A percentile compares a stretch with the other conserved stretches of the same genome.
Conservation (phyloP, 1,284 basidiomycete genomes). For the Apiotrichum siamense region DNA sequence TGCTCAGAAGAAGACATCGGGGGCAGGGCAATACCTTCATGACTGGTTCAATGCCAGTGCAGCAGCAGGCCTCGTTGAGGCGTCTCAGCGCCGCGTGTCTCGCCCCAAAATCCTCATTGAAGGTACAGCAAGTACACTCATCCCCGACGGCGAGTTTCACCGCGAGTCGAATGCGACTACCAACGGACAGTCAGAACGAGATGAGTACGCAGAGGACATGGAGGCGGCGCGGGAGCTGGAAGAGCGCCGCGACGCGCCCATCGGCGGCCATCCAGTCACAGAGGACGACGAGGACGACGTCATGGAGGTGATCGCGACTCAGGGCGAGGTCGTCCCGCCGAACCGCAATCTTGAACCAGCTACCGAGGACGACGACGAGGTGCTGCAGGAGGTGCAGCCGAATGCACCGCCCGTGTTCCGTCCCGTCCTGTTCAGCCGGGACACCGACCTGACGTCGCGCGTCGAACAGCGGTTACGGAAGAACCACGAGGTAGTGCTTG, state of each 20-base stretch:
- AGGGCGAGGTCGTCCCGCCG: slow-evolving; percentile 31
- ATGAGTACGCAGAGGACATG: slow-evolving; percentile 40
- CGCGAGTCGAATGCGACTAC: slow-evolving; percentile 16
- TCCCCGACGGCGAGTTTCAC: slow-evolving; percentile 23
- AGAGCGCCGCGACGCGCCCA: slow-evolving; percentile 9
- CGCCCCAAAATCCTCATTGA: slow-evolving; percentile 45
- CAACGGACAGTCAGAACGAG: slow-evolving; percentile 13
- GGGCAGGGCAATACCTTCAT: slow-evolving; percentile 38
- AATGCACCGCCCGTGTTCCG: slow-evolving; percentile 35
- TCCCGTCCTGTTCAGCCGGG: slow-evolving; percentile 27
- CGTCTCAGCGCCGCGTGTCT: slow-evolving; percentile 40
- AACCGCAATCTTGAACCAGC: slow-evolving; percentile 17
- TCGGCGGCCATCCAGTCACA: slow-evolving; percentile 7
- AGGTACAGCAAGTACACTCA: slow-evolving; percentile 64
- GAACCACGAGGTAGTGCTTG: slow-evolving; percentile 77
- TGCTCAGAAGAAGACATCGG: slow-evolving; percentile 36
- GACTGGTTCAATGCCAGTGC: slow-evolving; percentile 55
- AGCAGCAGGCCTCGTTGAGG: slow-evolving; percentile 72
- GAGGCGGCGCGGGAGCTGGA: slow-evolving; percentile 35
- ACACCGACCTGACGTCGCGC: slow-evolving; percentile 28
- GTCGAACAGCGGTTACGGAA: slow-evolving; percentile 61
- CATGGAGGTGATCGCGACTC: slow-evolving; percentile 41
- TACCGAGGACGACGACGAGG: slow-evolving; percentile 59
- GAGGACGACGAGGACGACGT: slow-evolving; percentile 38
- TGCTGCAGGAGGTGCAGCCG: slow-evolving; percentile 56